A percentile compares a stretch with the other conserved stretches of the same genome.
phyloP scores from a whole-genome alignment of 169 alveolate species.

The Cryptosporidium viatorum region DNA sequence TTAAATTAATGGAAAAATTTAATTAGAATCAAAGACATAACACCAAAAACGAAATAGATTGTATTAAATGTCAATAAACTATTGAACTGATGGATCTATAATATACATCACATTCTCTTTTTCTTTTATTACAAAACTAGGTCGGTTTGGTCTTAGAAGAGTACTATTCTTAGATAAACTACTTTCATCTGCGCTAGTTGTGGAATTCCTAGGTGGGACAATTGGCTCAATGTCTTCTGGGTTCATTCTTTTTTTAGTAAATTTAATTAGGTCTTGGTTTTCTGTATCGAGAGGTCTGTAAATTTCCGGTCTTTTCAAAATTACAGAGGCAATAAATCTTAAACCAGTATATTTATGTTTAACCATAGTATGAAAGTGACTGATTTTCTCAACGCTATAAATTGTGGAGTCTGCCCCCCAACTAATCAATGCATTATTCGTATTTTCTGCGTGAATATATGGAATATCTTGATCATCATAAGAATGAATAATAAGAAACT shows the following conservation, averaged over 20 bases:
- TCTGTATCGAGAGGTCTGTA: constrained; percentile 64
- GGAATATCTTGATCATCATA: constrained; percentile 19
- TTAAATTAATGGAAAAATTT: not conserved
- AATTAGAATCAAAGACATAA: not conserved
- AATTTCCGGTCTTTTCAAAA: constrained; percentile 39
- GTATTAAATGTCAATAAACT: not conserved
- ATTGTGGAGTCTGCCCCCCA: constrained; percentile 34
- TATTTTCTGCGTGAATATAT: constrained; percentile 58
- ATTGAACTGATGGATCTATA: not conserved
- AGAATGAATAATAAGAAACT: constrained; percentile 26
- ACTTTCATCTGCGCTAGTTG: not conserved
- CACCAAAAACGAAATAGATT: not conserved
- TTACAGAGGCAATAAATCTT: constrained; percentile 47
- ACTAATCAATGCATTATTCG: constrained; percentile 16
- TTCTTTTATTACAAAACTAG: not conserved
- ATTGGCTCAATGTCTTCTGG: constrained; percentile 16
- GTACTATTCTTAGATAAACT: not conserved
- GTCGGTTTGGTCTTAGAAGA: not conserved
- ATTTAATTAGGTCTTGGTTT: constrained; percentile 13
- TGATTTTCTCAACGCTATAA: not conserved
- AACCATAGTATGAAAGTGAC: constrained; percentile 29
- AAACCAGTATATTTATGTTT: constrained; percentile 66
- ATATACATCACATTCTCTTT: not conserved
- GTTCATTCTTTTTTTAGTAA: constrained; percentile 25
- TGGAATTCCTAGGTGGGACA: constrained; percentile 43